These are phyloP conservation scores for Polygonum maritimum DNA, from an alignment of 148 eudicot genomes.

Conservation along the genomic window DNA sequence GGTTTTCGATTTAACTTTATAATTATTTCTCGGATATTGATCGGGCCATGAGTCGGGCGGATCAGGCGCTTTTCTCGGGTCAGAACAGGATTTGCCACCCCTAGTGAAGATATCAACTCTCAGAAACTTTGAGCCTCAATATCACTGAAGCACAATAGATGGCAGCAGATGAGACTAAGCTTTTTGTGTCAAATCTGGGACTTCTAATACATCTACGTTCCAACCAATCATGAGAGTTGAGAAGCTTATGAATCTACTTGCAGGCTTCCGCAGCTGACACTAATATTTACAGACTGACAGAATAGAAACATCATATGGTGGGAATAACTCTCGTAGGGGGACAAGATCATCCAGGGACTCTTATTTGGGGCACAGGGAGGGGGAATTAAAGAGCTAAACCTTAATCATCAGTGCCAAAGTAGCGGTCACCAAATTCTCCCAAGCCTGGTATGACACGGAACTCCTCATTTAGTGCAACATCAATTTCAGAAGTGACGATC, in stretches of 20 bases:
- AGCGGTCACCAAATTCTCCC: constrained; percentile 97
- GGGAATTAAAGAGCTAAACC: not conserved
- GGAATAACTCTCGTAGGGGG: not conserved
- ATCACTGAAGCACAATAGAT: not conserved
- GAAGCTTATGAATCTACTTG: not conserved
- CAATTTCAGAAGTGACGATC: constrained; percentile 93
- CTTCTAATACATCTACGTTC: not conserved
- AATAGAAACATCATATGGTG: not conserved
- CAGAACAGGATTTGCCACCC: no score
- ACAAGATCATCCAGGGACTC: not conserved
- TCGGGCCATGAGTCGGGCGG: no score
- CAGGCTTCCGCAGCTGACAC: not conserved
- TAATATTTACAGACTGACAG: not conserved
- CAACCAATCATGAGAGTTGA: not conserved
- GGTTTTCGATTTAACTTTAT: no score
- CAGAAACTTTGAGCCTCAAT: no score
- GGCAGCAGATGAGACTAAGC: not conserved
- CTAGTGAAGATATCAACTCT: no score
- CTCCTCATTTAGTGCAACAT: constrained; percentile 64
- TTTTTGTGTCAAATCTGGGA: no score
- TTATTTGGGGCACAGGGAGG: not conserved
- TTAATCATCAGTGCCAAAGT: constrained; percentile 91
- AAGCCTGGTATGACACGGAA: constrained; percentile 86
- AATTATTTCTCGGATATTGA: no score
- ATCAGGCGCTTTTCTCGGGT: no score